These are phyloP conservation scores for Bruguiera parviflora DNA, from an alignment of 345 rosid species.

Conservation along the genomic window DNA sequence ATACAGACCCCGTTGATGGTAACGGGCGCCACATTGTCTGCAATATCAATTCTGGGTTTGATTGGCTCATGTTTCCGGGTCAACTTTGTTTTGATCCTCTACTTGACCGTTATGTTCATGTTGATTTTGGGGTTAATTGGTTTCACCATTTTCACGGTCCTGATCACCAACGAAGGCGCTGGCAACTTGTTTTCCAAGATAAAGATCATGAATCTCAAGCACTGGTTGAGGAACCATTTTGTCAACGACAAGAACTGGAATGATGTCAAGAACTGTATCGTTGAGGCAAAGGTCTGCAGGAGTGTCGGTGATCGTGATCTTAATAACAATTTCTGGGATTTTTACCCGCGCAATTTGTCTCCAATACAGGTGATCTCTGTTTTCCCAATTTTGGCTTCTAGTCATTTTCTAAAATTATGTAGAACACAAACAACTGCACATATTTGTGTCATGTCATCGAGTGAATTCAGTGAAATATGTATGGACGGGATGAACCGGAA, in stretches of 20 bases:
- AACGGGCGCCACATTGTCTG: not conserved
- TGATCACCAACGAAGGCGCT: not conserved
- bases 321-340: not conserved
- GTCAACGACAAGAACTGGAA: conserved; percentile 10
- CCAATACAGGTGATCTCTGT: conserved; percentile 7
- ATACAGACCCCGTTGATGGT: conserved; percentile 9
- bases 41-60: conserved; percentile 13
- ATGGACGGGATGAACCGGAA: no score
- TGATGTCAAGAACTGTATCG: conserved; percentile 7
- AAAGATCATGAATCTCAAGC: not conserved
- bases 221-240: conserved; percentile 10
- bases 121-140: not conserved
- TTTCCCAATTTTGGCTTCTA: no score
- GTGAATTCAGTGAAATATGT: no score
- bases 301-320: not conserved
- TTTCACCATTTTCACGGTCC: not conserved
- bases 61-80: conserved; percentile 2
- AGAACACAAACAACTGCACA: no score
- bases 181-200: not conserved
- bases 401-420: no score
- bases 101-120: conserved; percentile 1
- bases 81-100: not conserved
- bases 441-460: no score
- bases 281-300: conserved; percentile 2
- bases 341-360: not conserved